Base-by-base conservation (phyloP, 257 asterid genomes). In the Parsonsia alboflavescens region DNA sequence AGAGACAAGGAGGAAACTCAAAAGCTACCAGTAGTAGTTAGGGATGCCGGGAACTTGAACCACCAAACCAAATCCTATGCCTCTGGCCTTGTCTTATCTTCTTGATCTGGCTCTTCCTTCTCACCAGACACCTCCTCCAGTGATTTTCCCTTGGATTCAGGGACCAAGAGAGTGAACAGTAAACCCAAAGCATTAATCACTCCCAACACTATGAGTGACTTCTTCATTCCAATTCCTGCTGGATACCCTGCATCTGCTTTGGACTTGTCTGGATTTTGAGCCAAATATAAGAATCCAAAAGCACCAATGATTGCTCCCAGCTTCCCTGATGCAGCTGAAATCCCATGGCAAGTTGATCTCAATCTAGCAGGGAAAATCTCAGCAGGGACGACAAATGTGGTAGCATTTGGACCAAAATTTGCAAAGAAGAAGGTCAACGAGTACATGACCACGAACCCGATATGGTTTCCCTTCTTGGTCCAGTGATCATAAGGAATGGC, bases 401-500 rank as follows among this genome's bases (percentile, higher is more conserved):
- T 81, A 5, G 85, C 77, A 12, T 81, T 81, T 3, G 85, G 85
- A 36, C 85, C 85, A 64, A 82, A 82, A 67, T 82, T 82, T 46
- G 85, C 85, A 33, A 78, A 82, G 78, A 82, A 82, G 78, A 82
- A 82, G 7, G 85, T 81, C 10, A 78, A 44, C 0, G 85, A 72
- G 42, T 81, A 81, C 78, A 81, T 70, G 3, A 75, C 78, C 15
- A 82, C 79, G 50, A 82, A 82, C 26, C 83, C 83, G 13, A 82
- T 79, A 54, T 77, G 76, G 86, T 82, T 78, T 67, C 69, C 79
- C 33, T 48, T 75, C 17, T 79, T 72, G 33, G 79, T 75, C 86
- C 86, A 82, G 53, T 79, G 86, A 48, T 79, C 11, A 70, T 82
- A 79, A 26, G 86, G 86, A 28, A 82, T 58, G 64, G 86, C 86